These are phyloP conservation scores for Myxozyma lipomycoides DNA, from an alignment of 805 yeast genomes.

Conservation along the genomic window DNA sequence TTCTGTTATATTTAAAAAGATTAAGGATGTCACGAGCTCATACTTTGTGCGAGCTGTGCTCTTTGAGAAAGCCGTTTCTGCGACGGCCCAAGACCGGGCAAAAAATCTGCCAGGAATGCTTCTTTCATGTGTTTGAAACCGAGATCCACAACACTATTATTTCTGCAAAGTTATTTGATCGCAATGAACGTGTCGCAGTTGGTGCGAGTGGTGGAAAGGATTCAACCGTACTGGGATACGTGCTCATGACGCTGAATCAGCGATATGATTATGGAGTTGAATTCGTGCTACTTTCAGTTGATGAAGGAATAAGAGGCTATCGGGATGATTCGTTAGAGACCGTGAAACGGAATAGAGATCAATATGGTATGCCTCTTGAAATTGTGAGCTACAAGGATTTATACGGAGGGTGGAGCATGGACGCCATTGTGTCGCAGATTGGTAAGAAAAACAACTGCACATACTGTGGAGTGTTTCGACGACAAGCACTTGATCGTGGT, in stretches of 20 bases:
- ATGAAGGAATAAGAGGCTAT: slow-evolving; percentile 96
- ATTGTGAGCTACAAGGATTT: slow-evolving; percentile 82
- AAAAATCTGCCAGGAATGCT: slow-evolving; percentile 86
- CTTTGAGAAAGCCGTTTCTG: slow-evolving; percentile 74
- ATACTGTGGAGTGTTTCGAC: slow-evolving; percentile 92
- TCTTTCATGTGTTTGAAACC: slow-evolving; percentile 84
- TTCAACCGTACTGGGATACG: slow-evolving; percentile 88
- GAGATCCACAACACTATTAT: slow-evolving; percentile 90
- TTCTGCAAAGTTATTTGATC: slow-evolving; percentile 60
- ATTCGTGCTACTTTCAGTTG: slow-evolving; percentile 77
- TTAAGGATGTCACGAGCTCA: not conserved
- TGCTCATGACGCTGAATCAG: slow-evolving; percentile 81
- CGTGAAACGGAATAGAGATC: slow-evolving; percentile 85
- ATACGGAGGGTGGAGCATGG: slow-evolving; percentile 94
- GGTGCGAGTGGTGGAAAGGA: slow-evolving; percentile 99
- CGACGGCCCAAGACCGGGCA: slow-evolving; percentile 89
- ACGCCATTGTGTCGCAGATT: slow-evolving; percentile 89
- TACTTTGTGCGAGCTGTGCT: slow-evolving; percentile 75
- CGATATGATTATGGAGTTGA: slow-evolving; percentile 84
- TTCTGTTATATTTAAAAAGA: no score
- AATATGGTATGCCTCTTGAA: slow-evolving; percentile 73
- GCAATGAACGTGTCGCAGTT: slow-evolving; percentile 87
- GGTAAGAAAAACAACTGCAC: slow-evolving; percentile 94
- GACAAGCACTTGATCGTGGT: slow-evolving; percentile 96
- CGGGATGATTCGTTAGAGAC: slow-evolving; percentile 97